Percentiles rank a stretch among this genome's conserved stretches.
phyloP scores from a whole-genome alignment of 1,284 basidiomycete species.

The Entoloma clypeatum region DNA sequence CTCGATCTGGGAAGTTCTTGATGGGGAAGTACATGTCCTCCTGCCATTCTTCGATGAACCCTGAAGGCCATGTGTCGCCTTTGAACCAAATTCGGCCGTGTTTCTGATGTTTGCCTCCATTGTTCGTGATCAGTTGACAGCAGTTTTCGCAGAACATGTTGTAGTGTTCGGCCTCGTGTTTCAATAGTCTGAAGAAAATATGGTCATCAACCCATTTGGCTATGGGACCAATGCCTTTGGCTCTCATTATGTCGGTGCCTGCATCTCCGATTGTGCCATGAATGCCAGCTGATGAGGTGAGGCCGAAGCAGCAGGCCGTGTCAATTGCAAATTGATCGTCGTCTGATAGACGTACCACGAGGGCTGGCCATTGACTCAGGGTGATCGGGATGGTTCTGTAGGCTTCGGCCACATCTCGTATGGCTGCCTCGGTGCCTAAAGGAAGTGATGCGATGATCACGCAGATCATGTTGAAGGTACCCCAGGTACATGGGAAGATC shows the following conservation, averaged over 20 bases:
- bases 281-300: conserved; percentile 24
- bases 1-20: too few species aligned
- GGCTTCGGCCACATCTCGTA: conserved; percentile 31
- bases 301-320: conserved; percentile 29
- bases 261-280: conserved; percentile 32
- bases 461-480: too few species aligned
- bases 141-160: conserved; percentile 22
- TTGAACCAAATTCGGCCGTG: too few species aligned
- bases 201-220: conserved; percentile 40
- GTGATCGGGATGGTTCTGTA: conserved; percentile 33
- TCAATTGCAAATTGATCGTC: conserved; percentile 28
- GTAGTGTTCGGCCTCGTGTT: conserved; percentile 13
- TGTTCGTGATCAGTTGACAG: conserved; percentile 2
- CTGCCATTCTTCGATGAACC: too few species aligned
- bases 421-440: conserved; percentile 30
- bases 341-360: conserved; percentile 23
- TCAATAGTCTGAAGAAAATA: conserved; percentile 28
- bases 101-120: too few species aligned
- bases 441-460: too few species aligned
- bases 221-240: conserved; percentile 30
- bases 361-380: conserved; percentile 31
- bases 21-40: too few species aligned
- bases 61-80: too few species aligned
- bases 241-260: conserved; percentile 25
- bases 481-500: too few species aligned